Evolutionary conservation across 495 filamentous ascomycete species (phyloP), one percentile per base, ranked within the genome.

Genomic region (Podospora fimiseda): DNA sequence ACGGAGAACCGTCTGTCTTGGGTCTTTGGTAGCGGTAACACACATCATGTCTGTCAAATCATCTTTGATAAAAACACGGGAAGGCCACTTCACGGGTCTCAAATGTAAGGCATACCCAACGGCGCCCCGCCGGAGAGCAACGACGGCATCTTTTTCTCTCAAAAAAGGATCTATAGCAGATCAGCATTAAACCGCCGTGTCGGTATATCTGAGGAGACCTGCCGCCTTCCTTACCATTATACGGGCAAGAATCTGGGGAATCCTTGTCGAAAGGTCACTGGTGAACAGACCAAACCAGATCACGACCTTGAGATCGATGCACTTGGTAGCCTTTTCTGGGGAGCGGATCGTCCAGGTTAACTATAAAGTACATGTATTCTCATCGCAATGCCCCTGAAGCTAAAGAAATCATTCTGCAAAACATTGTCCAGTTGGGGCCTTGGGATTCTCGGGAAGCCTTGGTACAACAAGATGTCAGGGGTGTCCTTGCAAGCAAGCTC

Each of bases 1-100:
- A 55, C 55, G 60, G 50, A 47, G 60, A 60, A 60, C 62, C 60
- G 42, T 18, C 46, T 30, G 45, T 41, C 22, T 36, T 36, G 27
- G 16, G 19, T 43, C 42, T 54, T 38, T 53, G 62, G 57, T 53
- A 48, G 38, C 36, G 57, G 44, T 49, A 58, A 36, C 57, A 53
- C 55, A 56, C 45, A 33, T 33, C 49, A 33, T 15, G 44, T 45
- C 52, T 23, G 41, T 55, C 59, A 54, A 61, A 60, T 61, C 56
- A 52, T 27, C 33, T 33, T 48, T 50, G 48, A 42, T 42, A 46
- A 33, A 49, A 23, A 49, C 15, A 49, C 30, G 47, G 47, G 43
- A 46, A 23, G 43, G 11, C 13, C 21, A 15, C 21, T 46, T 46
- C 43, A 46, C 43, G 23, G 13, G 43, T 46, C 21, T 46, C 9